Base-by-base conservation (phyloP, 176 grass and related monocot genomes). In the Chloris gayana region DNA sequence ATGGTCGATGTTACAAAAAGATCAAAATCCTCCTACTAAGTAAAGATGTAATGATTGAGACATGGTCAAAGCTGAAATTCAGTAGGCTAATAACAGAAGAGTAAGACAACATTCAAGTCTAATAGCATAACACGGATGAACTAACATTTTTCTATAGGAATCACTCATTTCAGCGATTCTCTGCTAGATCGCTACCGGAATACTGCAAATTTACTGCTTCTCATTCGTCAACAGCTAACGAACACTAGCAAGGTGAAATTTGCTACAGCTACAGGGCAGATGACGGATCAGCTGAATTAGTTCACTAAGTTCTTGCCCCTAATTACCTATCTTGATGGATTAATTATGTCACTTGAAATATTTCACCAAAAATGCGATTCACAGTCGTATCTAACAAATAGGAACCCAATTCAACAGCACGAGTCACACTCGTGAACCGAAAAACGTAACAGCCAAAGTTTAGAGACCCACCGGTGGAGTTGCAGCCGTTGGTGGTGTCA, bases 401-500 rank as follows among this genome's bases (percentile, higher is more conserved):
- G 3, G 41, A 14, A 29, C 19, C 24, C 12, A 60, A 80, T 35
- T 83, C 8, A 17, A 79, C 41, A 74, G 32, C 42, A 73, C 3
- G 10, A 79, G 41, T 82, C 34, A 66, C 2, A 75, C n/a, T n/a
- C n/a, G n/a, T n/a, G n/a, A 24, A 79, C 12, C 27, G n/a, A 74
- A 79, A 24, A 73, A 69, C 14, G 1, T 19, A 31, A 30, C 8
- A 38, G 30, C 22, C 22, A 27, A 12, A 47, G 19, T 21, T 67
- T 24, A 57, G 39, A 45, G 14, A 82, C 75, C 0, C 58, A 88
- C 91, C 88, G 11, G 85, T 94, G 45, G 88, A 94, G 32, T 85
- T 91, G 91, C 88, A 94, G 83, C 88, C 88, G 39, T 88, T 94
- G 65, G 91, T 94, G 66, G 91, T 94, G 88, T 94, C 88, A 11